These are phyloP conservation scores for Exophiala sp. DNA, from an alignment of 2,329 filamentous ascomycete species.

Conservation along the genomic window DNA sequence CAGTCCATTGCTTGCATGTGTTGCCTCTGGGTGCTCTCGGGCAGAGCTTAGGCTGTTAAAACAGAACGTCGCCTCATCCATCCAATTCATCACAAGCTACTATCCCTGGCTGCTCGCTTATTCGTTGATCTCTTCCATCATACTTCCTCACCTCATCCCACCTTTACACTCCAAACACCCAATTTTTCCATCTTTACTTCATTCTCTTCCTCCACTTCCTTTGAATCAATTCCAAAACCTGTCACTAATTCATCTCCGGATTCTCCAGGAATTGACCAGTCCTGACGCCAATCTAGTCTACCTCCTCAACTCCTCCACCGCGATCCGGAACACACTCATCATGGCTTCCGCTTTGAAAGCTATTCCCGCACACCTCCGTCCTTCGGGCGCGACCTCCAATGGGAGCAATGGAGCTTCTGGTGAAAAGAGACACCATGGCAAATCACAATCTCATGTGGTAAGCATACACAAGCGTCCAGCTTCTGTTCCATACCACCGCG, in stretches of 20 bases:
- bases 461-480: slow-evolving; percentile 31
- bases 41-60: no score
- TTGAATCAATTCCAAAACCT: not conserved
- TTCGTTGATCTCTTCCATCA: no score
- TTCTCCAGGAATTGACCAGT: slow-evolving; percentile 13
- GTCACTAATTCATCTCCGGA: slow-evolving; percentile 2
- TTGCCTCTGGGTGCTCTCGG: not conserved
- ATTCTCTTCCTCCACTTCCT: not conserved
- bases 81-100: no score
- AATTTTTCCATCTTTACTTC: not conserved
- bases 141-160: not conserved
- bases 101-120: no score
- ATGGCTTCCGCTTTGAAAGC: slow-evolving; percentile 68
- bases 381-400: slow-evolving; percentile 51
- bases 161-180: not conserved
- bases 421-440: slow-evolving; percentile 51
- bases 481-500: not conserved
- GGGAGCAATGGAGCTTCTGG: slow-evolving; percentile 30
- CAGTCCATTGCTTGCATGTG: not conserved
- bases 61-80: no score
- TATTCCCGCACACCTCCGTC: slow-evolving; percentile 75
- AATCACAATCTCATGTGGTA: slow-evolving; percentile 56
- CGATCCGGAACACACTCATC: slow-evolving; percentile 11
- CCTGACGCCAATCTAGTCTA: slow-evolving; percentile 12
- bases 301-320: slow-evolving; percentile 11